Evolutionary conservation across 192 early-diverging fungal species (phyloP).

Genomic region (Entophlyctis helioformis): DNA sequence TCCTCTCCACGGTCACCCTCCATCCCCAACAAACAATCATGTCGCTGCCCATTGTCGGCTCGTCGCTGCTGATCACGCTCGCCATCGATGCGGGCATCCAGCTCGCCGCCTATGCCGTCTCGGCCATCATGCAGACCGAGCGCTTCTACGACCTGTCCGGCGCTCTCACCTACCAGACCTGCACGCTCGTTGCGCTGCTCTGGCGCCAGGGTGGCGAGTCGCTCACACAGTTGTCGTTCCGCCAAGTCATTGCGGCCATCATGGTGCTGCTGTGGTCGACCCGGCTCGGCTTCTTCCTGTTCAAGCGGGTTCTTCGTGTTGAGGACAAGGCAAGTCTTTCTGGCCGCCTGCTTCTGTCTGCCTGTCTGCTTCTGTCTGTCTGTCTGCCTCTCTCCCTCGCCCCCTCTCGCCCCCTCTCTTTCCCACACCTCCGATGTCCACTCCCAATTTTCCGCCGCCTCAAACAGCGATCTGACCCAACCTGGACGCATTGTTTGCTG

Average conservation of each 20-base stretch:
- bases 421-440: no score
- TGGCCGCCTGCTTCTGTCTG: background rate
- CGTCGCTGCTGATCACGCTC: slow-evolving; percentile 22
- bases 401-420: no score
- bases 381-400: slow-evolving; percentile 2
- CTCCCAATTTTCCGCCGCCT: background rate
- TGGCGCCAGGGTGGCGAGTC: slow-evolving; percentile 2
- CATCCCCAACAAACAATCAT: no score
- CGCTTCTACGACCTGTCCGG: slow-evolving; percentile 33
- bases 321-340: background rate
- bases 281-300: slow-evolving; percentile 33
- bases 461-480: background rate
- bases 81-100: slow-evolving; percentile 37
- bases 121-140: slow-evolving; percentile 31
- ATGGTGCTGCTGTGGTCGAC: slow-evolving; percentile 24
- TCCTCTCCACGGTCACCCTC: no score
- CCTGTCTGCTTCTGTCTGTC: background rate
- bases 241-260: slow-evolving; percentile 27
- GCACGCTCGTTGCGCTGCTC: slow-evolving; percentile 28
- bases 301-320: slow-evolving; percentile 8
- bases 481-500: background rate
- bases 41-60: slow-evolving; percentile 4
- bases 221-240: slow-evolving; percentile 6
- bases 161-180: slow-evolving; percentile 28
- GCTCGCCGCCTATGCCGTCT: slow-evolving; percentile 25